Conservation (phyloP, 177 flowering plant species). For the Vitis hybrid region DNA sequence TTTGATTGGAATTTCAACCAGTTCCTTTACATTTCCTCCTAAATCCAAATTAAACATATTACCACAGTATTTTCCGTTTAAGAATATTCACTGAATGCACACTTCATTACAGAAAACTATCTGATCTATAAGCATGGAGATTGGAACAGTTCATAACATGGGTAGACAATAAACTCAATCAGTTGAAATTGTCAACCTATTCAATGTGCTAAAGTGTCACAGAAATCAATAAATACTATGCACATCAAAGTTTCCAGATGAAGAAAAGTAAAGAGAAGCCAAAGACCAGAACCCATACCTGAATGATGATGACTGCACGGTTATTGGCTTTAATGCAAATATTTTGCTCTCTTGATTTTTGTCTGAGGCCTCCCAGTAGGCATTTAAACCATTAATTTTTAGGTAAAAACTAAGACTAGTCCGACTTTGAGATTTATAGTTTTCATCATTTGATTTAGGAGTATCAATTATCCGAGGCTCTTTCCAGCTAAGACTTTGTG, state of each 20-base stretch:
- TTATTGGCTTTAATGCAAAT: conserved; percentile 39
- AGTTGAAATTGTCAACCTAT: not conserved
- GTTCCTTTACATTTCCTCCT: too few relatives aligned
- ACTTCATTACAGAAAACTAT: not conserved
- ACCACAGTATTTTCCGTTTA: not conserved
- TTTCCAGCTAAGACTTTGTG: conserved; percentile 27
- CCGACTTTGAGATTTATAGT: conserved; percentile 35
- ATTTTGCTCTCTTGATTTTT: conserved; percentile 35
- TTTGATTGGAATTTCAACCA: too few relatives aligned
- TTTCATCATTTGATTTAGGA: conserved; percentile 27
- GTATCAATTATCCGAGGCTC: conserved; percentile 34
- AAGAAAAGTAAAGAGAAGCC: not conserved
- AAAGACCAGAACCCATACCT: conserved; percentile 48
- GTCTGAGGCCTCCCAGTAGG: conserved; percentile 33
- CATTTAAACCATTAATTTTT: conserved; percentile 49
- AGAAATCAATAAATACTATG: not conserved
- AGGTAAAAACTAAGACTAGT: conserved; percentile 42
- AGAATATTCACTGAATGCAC: not conserved
- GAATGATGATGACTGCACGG: conserved; percentile 34
- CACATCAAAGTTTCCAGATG: not conserved
- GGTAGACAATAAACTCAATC: not conserved
- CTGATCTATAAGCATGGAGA: not conserved
- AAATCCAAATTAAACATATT: too few relatives aligned
- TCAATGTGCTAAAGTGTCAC: not conserved
- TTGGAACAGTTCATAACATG: not conserved